Conservation (phyloP, 192 early-diverging fungal genomes). For the Spinellus fusiger region DNA sequence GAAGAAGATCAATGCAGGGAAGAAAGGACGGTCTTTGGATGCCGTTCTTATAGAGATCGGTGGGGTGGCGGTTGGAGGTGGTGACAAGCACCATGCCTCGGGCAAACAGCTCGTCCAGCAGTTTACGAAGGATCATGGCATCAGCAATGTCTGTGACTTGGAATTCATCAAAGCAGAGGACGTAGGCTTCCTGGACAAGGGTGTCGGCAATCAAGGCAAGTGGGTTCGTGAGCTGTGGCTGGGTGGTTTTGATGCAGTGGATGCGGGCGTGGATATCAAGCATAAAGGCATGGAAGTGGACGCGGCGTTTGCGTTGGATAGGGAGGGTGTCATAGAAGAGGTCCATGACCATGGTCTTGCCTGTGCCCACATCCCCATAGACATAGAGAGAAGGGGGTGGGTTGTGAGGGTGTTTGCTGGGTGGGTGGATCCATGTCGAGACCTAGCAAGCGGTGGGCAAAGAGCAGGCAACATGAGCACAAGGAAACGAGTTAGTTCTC, state of each 20-base stretch:
- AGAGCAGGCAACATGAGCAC: background rate
- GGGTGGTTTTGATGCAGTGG: conserved; percentile 50
- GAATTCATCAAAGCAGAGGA: conserved; percentile 96
- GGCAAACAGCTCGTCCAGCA: conserved; percentile 77
- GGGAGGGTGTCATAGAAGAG: conserved; percentile 81
- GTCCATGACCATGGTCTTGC: conserved; percentile 96
- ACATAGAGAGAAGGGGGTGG: conserved; percentile 52
- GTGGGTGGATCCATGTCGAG: conserved; percentile 13
- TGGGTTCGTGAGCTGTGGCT: conserved; percentile 50
- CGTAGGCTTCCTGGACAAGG: conserved; percentile 71
- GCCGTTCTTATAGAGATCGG: conserved; percentile 93
- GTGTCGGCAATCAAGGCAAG: conserved; percentile 73
- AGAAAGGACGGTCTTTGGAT: conserved; percentile 90
- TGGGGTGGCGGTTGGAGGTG: conserved; percentile 90
- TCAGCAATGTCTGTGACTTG: conserved; percentile 98
- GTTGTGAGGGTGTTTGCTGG: conserved; percentile 12
- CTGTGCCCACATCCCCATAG: conserved; percentile 80
- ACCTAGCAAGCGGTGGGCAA: background rate
- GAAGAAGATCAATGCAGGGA: conserved; percentile 85
- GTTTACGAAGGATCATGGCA: conserved; percentile 85
- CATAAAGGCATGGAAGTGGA: conserved; percentile 99
- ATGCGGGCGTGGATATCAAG: conserved; percentile 79
- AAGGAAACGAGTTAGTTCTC: background rate
- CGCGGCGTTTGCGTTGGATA: conserved; percentile 69
- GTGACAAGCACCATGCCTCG: conserved; percentile 86